A percentile compares a stretch with the other conserved stretches of the same genome.
Evolutionary conservation across 192 early-diverging fungal species (phyloP).

Genomic region (Umbelopsis sp.): DNA sequence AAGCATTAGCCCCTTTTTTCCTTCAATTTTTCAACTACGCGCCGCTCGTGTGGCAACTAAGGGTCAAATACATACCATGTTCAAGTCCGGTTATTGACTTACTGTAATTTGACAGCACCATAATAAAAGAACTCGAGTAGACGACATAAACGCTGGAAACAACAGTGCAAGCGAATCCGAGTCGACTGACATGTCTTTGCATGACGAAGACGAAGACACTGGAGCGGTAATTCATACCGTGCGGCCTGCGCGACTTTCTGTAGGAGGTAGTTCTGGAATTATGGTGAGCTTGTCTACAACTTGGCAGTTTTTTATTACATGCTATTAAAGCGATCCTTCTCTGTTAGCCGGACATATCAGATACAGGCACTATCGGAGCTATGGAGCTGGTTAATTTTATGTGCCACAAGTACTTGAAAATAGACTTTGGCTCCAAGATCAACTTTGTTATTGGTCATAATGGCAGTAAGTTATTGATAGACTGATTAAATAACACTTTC

Average conservation of each 20-base stretch:
- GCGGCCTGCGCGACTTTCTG: slow-evolving; percentile 1
- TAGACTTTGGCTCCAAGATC: slow-evolving; percentile 82
- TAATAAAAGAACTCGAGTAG: not conserved
- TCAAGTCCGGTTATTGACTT: too few relatives aligned
- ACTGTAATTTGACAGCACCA: not conserved
- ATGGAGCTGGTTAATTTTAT: slow-evolving; percentile 92
- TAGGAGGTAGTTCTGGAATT: not conserved
- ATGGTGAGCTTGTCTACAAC: not conserved
- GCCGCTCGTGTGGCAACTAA: too few relatives aligned
- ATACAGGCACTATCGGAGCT: slow-evolving; percentile 77
- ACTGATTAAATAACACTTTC: not conserved
- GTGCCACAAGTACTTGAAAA: slow-evolving; percentile 86
- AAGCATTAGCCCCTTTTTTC: too few relatives aligned
- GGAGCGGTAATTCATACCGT: not conserved
- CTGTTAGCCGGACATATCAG: slow-evolving; percentile 42
- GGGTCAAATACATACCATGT: too few relatives aligned
- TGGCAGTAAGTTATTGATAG: slow-evolving; percentile 65
- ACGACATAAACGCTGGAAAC: not conserved
- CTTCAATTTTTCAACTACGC: too few relatives aligned
- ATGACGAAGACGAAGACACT: not conserved
- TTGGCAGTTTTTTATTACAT: not conserved
- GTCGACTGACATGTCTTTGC: not conserved
- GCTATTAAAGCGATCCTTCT: not conserved
- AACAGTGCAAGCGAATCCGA: not conserved
- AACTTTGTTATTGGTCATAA: slow-evolving; percentile 99